A percentile compares a stretch with the other conserved stretches of the same genome.
phyloP scores from a whole-genome alignment of 805 yeast genomes.

The Metschnikowia lachancei region DNA sequence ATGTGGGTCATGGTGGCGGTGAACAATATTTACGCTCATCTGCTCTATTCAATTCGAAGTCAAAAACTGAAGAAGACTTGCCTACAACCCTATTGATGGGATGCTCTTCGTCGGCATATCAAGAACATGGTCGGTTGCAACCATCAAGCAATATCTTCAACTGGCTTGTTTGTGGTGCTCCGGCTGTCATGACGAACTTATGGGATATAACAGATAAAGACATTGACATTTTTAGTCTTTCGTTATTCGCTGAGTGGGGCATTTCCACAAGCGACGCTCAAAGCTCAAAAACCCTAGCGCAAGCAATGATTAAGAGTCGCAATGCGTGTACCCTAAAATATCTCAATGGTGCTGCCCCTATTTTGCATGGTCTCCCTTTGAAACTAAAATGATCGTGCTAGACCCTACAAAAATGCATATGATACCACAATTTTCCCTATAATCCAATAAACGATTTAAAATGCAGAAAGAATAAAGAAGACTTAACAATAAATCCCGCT shows the following conservation, averaged over 20 bases:
- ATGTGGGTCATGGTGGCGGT: conserved; percentile 97
- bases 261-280: conserved; percentile 29
- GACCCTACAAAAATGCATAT: background rate
- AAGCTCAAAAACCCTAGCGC: conserved; percentile 36
- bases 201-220: conserved; percentile 99
- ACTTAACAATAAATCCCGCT: too few species aligned
- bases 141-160: conserved; percentile 75
- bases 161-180: conserved; percentile 77
- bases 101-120: conserved; percentile 80
- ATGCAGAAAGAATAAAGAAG: background rate
- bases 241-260: conserved; percentile 67
- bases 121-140: conserved; percentile 56
- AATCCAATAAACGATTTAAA: conserved; percentile 1
- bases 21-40: conserved; percentile 68
- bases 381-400: conserved; percentile 1
- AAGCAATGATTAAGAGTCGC: conserved; percentile 63
- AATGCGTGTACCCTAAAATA: conserved; percentile 64
- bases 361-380: conserved; percentile 83
- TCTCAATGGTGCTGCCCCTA: conserved; percentile 91
- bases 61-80: conserved; percentile 35
- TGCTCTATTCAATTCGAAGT: conserved; percentile 34
- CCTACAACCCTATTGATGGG: conserved; percentile 77
- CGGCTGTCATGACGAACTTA: conserved; percentile 77
- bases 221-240: conserved; percentile 71
- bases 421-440: background rate